Conservation (phyloP, 768 basidiomycete species). For the Cystofilobasidium bisporidii region DNA sequence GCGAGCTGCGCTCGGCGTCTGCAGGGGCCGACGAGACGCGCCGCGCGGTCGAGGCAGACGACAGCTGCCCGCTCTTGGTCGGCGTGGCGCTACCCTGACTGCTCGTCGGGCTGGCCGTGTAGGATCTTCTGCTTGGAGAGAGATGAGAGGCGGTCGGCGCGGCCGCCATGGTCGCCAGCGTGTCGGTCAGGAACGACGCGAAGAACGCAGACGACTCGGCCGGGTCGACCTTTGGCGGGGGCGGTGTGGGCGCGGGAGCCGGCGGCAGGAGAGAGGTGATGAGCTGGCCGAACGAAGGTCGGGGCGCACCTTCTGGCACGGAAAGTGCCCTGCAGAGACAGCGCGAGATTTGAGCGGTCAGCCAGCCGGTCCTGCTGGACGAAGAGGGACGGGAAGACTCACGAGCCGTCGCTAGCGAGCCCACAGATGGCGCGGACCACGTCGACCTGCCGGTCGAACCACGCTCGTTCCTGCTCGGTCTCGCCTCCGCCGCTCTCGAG, state of each 20-base stretch:
- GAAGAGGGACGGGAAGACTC: neutral
- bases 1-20: neutral
- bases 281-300: neutral
- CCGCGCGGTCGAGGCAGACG: neutral
- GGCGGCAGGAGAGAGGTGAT: neutral
- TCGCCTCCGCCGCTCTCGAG: neutral
- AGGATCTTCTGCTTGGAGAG: constrained; percentile 28
- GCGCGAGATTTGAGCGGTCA: no score
- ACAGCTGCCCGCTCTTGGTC: neutral
- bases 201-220: constrained; percentile 37
- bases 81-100: constrained; percentile 45
- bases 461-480: constrained; percentile 15
- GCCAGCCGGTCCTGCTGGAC: neutral
- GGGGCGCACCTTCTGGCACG: neutral
- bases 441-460: constrained; percentile 14
- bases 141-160: constrained; percentile 35
- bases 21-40: no score
- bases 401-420: no score
- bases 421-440: neutral
- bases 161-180: constrained; percentile 46
- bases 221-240: constrained; percentile 40
- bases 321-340: neutral
- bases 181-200: constrained; percentile 16
- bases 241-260: neutral
- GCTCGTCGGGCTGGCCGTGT: constrained; percentile 31